Evolutionary conservation across 257 asterid genomes (phyloP).

Genomic region (Vinca minor): DNA sequence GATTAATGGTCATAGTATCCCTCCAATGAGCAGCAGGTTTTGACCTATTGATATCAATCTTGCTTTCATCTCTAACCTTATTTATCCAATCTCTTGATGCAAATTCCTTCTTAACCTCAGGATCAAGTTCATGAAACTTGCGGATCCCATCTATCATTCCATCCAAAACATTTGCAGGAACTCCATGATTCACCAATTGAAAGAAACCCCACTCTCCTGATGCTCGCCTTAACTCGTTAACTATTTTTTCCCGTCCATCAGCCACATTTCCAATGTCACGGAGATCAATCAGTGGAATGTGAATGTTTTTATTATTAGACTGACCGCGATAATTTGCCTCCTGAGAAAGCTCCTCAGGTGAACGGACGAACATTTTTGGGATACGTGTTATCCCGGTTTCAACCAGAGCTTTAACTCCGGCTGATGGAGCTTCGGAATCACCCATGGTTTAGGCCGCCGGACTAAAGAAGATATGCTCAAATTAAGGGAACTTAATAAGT

Average conservation of each 20-base stretch:
- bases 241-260: constrained; percentile 18
- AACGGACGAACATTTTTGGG: constrained; percentile 27
- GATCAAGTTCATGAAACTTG: constrained; percentile 53
- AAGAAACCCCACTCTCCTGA: constrained; percentile 57
- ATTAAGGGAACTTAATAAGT: too few species aligned
- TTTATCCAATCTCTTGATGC: constrained; percentile 25
- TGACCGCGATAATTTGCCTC: constrained; percentile 18
- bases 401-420: constrained; percentile 28
- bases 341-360: constrained; percentile 31
- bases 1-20: constrained; percentile 46
- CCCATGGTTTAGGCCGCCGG: too few species aligned
- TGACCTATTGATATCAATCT: constrained; percentile 39
- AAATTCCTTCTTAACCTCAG: constrained; percentile 33
- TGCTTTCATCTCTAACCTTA: constrained; percentile 47
- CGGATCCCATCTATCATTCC: constrained; percentile 41
- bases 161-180: constrained; percentile 33
- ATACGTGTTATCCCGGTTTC: constrained; percentile 22
- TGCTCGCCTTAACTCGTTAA: constrained; percentile 30
- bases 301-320: constrained; percentile 14
- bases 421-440: too few species aligned
- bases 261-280: constrained; percentile 10
- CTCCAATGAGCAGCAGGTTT: constrained; percentile 60
- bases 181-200: constrained; percentile 56
- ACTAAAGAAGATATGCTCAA: too few species aligned
- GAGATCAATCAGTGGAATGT: constrained; percentile 46